Evolutionary conservation across 768 basidiomycete species (phyloP).

Genomic region (Cytidiella melzeri): DNA sequence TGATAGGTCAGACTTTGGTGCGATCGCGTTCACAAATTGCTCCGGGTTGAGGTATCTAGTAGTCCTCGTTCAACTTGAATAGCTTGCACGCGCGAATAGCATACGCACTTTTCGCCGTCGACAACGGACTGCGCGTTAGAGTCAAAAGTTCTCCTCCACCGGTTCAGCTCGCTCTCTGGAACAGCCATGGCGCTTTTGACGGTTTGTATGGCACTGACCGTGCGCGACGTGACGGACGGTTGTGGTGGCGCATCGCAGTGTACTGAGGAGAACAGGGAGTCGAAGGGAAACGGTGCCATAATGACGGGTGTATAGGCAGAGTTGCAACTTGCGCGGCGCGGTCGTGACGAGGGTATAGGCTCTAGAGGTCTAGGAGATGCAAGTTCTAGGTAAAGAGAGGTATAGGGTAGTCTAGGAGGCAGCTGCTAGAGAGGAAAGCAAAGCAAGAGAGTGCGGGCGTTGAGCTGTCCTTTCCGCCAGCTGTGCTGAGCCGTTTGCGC

Average conservation of each 20-base stretch:
- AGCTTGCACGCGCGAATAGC: not conserved
- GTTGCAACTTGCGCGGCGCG: slow-evolving; percentile 1
- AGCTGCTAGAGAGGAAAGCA: slow-evolving; percentile 1
- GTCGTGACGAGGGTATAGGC: slow-evolving; percentile 14
- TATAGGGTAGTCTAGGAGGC: slow-evolving; percentile 21
- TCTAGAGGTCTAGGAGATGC: slow-evolving; percentile 9
- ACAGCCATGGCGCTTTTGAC: slow-evolving; percentile 64
- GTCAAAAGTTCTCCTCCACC: slow-evolving; percentile 89
- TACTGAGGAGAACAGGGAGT: slow-evolving; percentile 41
- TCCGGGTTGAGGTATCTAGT: slow-evolving; percentile 81
- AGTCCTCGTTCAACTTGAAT: not conserved
- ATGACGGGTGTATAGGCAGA: slow-evolving; percentile 3
- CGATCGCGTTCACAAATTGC: slow-evolving; percentile 93
- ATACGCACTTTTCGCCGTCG: slow-evolving; percentile 74
- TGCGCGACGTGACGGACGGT: slow-evolving; percentile 36
- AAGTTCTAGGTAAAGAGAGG: slow-evolving; percentile 16
- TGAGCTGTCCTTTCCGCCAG: not conserved
- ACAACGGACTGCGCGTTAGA: slow-evolving; percentile 65
- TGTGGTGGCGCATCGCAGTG: slow-evolving; percentile 47
- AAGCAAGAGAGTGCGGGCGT: slow-evolving; percentile 2
- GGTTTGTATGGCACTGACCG: slow-evolving; percentile 42
- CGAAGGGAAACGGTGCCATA: slow-evolving; percentile 19
- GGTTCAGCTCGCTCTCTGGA: slow-evolving; percentile 78
- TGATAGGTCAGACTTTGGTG: slow-evolving; percentile 75
- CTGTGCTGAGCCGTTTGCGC: not conserved